These are phyloP conservation scores for Plasmodium yoelii DNA, from an alignment of 169 alveolate genomes.

Conservation along the genomic window DNA sequence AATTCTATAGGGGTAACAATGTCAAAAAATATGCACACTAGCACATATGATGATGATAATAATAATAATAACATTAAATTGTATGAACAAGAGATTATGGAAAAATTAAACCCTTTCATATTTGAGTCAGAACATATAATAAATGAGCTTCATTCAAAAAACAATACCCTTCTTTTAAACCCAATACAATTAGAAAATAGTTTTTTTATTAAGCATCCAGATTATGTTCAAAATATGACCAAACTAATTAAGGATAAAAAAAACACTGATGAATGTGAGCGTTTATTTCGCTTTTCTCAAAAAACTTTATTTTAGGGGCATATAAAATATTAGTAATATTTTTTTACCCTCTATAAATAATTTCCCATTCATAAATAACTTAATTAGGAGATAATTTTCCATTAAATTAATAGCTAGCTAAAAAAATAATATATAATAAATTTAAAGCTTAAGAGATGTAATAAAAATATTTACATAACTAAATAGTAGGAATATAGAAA, in stretches of 20 bases:
- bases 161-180: neutral
- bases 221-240: constrained; percentile 51
- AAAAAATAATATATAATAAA: no score
- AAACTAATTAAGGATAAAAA: constrained; percentile 10
- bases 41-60: neutral
- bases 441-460: no score
- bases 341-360: no score
- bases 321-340: neutral
- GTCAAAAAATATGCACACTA: neutral
- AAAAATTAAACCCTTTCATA: constrained; percentile 53
- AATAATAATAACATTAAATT: neutral
- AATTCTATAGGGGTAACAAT: constrained; percentile 43
- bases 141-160: constrained; percentile 38
- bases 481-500: no score
- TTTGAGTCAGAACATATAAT: constrained; percentile 47
- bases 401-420: no score
- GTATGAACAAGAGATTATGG: constrained; percentile 38
- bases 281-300: neutral
- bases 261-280: constrained; percentile 24
- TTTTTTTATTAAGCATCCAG: constrained; percentile 36
- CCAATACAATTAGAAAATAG: constrained; percentile 32
- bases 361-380: no score
- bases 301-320: neutral
- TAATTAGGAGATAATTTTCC: no score
- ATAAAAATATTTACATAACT: no score